Conservation (phyloP, 2,329 filamentous ascomycete species). For the Penicillium corylophilum region DNA sequence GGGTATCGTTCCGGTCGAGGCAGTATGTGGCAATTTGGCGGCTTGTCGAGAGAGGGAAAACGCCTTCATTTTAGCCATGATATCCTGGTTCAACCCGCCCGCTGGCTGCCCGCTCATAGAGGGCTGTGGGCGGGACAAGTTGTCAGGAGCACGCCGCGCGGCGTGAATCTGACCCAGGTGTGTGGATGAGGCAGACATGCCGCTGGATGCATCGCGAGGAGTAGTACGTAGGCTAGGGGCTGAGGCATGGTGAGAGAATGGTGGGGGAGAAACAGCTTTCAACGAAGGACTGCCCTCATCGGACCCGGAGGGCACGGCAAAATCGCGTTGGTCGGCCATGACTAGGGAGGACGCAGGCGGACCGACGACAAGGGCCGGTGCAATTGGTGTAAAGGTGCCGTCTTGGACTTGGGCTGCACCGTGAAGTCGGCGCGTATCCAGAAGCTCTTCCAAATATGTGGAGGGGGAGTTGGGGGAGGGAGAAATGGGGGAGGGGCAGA, state of each 20-base stretch:
- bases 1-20: conserved; percentile 38
- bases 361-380: conserved; percentile 23
- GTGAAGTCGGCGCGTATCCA: conserved; percentile 10
- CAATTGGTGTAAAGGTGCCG: conserved; percentile 18
- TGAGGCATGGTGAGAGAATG: conserved; percentile 15
- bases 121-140: conserved; percentile 27
- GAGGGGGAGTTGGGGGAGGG: not conserved
- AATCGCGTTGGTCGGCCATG: conserved; percentile 19
- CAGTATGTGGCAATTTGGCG: conserved; percentile 44
- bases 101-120: conserved; percentile 42
- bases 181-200: conserved; percentile 80
- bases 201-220: conserved; percentile 19
- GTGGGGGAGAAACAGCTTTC: conserved; percentile 42
- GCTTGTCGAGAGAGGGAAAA: conserved; percentile 67
- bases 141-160: conserved; percentile 51
- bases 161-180: conserved; percentile 74
- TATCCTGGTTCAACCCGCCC: conserved; percentile 60
- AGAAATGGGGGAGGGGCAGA: not conserved
- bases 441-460: not conserved
- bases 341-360: conserved; percentile 10
- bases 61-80: conserved; percentile 68
- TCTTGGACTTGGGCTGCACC: conserved; percentile 13
- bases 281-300: conserved; percentile 49
- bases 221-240: conserved; percentile 29
- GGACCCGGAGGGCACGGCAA: conserved; percentile 6